These are phyloP conservation scores for Periconia sp. DNA, from an alignment of 2,329 filamentous ascomycete species.

Conservation along the genomic window DNA sequence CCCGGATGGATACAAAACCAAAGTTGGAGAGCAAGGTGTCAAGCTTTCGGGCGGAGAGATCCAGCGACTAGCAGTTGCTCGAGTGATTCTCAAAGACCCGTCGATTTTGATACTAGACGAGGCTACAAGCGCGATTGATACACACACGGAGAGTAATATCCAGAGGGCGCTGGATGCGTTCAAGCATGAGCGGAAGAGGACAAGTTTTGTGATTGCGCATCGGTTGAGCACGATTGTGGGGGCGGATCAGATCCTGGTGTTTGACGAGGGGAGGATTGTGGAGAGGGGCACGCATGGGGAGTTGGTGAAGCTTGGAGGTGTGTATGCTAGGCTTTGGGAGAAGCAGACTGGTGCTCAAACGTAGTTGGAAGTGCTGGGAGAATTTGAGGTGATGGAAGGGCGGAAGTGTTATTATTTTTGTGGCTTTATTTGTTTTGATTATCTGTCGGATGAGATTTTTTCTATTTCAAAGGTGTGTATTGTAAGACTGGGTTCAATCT, in stretches of 20 bases:
- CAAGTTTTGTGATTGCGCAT: conserved; percentile 69
- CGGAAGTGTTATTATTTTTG: too few species aligned
- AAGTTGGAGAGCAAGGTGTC: conserved; percentile 31
- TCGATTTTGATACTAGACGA: conserved; percentile 83
- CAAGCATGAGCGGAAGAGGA: conserved; percentile 58
- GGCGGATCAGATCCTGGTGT: conserved; percentile 55
- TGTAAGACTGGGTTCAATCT: too few species aligned
- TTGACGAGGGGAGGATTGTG: conserved; percentile 7
- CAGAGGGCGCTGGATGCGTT: conserved; percentile 55
- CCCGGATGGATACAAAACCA: conserved; percentile 37
- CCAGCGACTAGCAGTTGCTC: conserved; percentile 67
- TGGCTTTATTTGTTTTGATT: too few species aligned
- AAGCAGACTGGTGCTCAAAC: not conserved
- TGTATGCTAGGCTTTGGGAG: not conserved
- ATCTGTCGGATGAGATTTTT: too few species aligned
- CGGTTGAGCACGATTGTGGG: conserved; percentile 79
- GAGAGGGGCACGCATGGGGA: conserved; percentile 13
- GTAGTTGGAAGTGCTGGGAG: not conserved
- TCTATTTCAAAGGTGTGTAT: too few species aligned
- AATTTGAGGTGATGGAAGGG: too few species aligned
- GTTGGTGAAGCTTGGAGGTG: not conserved
- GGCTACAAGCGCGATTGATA: conserved; percentile 80
- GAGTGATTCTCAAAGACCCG: conserved; percentile 73
- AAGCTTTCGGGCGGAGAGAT: conserved; percentile 63
- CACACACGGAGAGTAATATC: conserved; percentile 64